Percentiles rank a stretch among this genome's conserved stretches.
Conservation (phyloP, 2,329 filamentous ascomycete species). For the Talaromyces verruculosus region DNA sequence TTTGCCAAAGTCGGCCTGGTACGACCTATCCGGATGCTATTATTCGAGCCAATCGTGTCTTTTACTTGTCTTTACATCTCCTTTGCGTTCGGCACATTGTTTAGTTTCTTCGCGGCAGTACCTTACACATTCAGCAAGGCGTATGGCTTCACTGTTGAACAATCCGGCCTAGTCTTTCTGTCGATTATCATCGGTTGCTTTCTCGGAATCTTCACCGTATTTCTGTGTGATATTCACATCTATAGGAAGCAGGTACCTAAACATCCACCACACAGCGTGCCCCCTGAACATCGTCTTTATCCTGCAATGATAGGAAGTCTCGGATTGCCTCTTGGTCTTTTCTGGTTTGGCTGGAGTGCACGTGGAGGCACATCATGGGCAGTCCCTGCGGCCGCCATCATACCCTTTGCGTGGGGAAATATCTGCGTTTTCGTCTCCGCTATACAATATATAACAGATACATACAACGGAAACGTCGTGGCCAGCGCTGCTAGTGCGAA, state of each 20-base stretch:
- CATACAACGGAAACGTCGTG: constrained; percentile 25
- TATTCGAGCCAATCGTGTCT: constrained; percentile 29
- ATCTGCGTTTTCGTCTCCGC: constrained; percentile 29
- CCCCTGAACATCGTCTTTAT: constrained; percentile 53
- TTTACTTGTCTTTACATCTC: constrained; percentile 26
- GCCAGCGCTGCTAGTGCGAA: constrained; percentile 37
- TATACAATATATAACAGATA: constrained; percentile 13
- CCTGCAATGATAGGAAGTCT: constrained; percentile 53
- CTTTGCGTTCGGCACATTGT: constrained; percentile 29
- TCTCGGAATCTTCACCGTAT: constrained; percentile 43
- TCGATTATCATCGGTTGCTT: constrained; percentile 72
- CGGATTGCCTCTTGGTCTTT: constrained; percentile 47
- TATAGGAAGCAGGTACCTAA: neutral
- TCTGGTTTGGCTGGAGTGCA: constrained; percentile 53
- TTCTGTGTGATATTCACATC: neutral
- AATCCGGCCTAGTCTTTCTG: constrained; percentile 51
- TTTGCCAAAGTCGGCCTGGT: constrained; percentile 9
- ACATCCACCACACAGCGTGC: constrained; percentile 30
- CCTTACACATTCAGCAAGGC: constrained; percentile 52
- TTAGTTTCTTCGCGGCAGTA: constrained; percentile 24
- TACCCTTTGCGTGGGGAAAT: constrained; percentile 31
- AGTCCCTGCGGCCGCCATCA: constrained; percentile 26
- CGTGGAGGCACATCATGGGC: constrained; percentile 44
- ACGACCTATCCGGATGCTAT: constrained; percentile 27
- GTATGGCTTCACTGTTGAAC: constrained; percentile 58